Evolutionary conservation across 2,329 filamentous ascomycete genomes (phyloP), one percentile per base, ranked within the genome.

Genomic region (Sarocladium oryzae): DNA sequence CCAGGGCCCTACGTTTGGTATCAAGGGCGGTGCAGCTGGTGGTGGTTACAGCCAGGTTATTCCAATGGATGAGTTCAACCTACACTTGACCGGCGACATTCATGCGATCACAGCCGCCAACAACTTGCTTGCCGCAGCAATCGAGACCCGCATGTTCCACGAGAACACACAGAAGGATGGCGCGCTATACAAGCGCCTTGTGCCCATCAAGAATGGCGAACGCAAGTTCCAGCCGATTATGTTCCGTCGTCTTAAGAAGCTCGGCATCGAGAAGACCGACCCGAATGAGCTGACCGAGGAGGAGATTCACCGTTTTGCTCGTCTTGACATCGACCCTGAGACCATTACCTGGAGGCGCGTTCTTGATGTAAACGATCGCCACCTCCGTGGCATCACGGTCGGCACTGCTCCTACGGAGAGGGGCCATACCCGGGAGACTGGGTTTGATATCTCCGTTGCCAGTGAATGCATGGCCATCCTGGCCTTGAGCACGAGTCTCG

Each of bases 31-130:
- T 62, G 93, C 93, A 54, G 93, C 93, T 52, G 93, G 93, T 62
- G 93, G 93, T 68, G 93, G 93, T 35, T 99, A 97, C 81, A 96
- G 89, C 68, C 93, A 99, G 69, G 93, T 99, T 64, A 97, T 99
- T 61, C 93, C 93, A 53, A 99, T 99, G 93, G 93, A 99, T 62
- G 93, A 99, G 69, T 99, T 99, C 77, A 99, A 99, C 72, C 76
- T 99, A 64, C 93, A 99, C 69, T 74, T 99, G 62, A 99, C 93
- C 51, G 93, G 93, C 62, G 93, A 99, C 66, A 97, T 99, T 52
- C 93, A 99, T 68, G 93, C 93, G 57, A 93, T 99, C 63, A 90
- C 90, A 50, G 92, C 92, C 24, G 93, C 93, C 33, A 99, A 97
- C 79, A 99, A 99, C 71, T 77, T 99, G 53, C 81, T 99, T 38